Evolutionary conservation across 805 yeast species (phyloP).

Genomic region (Candida manassasensis): DNA sequence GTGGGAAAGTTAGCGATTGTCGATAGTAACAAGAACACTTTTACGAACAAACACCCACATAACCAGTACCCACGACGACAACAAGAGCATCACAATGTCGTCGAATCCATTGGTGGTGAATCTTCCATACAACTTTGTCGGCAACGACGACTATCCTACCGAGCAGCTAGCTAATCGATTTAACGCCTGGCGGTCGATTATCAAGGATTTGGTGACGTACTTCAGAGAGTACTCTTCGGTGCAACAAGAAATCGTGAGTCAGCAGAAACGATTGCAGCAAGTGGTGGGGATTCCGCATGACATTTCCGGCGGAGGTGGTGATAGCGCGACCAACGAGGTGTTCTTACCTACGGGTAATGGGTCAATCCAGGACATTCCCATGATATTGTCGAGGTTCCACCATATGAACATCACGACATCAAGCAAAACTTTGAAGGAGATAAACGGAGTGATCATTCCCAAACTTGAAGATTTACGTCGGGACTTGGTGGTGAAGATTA

Average conservation of each 20-base stretch:
- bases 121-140: constrained; percentile 32
- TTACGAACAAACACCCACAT: constrained; percentile 1
- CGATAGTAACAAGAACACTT: no score
- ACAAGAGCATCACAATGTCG: constrained; percentile 3
- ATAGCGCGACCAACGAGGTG: constrained; percentile 39
- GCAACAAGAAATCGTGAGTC: constrained; percentile 84
- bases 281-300: constrained; percentile 44
- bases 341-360: constrained; percentile 70
- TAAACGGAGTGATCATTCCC: constrained; percentile 46
- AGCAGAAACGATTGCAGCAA: constrained; percentile 73
- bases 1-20: no score
- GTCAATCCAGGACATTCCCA: constrained; percentile 80
- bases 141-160: constrained; percentile 57
- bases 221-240: constrained; percentile 75
- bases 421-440: constrained; percentile 45
- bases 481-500: constrained; percentile 78
- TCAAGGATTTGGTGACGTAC: constrained; percentile 69
- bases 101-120: constrained; percentile 37
- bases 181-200: constrained; percentile 78
- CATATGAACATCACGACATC: constrained; percentile 35
- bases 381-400: constrained; percentile 50
- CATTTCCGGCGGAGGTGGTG: constrained; percentile 20
- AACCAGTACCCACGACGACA: no score
- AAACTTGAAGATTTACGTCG: constrained; percentile 54
- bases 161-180: constrained; percentile 82